Evolutionary conservation across 1,284 basidiomycete species (phyloP), one percentile per base, ranked within the genome.

Genomic region (Cryptococcus sp.): DNA sequence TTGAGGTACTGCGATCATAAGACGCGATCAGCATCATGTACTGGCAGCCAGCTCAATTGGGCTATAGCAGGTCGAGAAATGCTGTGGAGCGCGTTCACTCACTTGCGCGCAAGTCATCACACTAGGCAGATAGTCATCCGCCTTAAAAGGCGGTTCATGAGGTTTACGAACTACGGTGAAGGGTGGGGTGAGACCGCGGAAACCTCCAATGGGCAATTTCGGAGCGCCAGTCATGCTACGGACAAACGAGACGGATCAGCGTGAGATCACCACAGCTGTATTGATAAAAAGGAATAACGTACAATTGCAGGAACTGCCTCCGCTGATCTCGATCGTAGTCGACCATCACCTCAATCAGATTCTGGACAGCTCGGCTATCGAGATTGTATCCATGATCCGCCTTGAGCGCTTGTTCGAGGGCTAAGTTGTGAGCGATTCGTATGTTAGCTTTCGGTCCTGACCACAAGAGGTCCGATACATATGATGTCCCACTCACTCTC

Each of bases 371-470:
- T 29, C 87, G 85, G 73, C 91, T 95, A 75, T 98, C 95, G 20
- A 89, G 86, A 65, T 94, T 94, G 82, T 95, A 98, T 11, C 96
- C 96, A 75, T 99, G 96, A 72, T 99, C 96, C 11, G 96, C 95
- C 78, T 98, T 98, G 78, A 98, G 80, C 5, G 89, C 86, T 72
- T 93, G 91, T 54, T 85, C 86, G 46, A 99, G 82, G n/a, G 93
- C 94, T 89, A 64, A 29, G 22, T 17, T 45, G 8, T 10, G 11
- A 34, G 5, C 29, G 8, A 10, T 10, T 29, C 26, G 5, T n/a
- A 16, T 3, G 54, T 65, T 50, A 65, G 52, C 39, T 26, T 43
- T 19, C 13, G 3, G 22, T 37, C 38, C 8, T 0, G 38, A 25
- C 25, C 23, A 26, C 34, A 15, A 10, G 19, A 5, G 8, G 7